Conservation (phyloP, 495 filamentous ascomycete species). For the Penicillium bialowiezense region DNA sequence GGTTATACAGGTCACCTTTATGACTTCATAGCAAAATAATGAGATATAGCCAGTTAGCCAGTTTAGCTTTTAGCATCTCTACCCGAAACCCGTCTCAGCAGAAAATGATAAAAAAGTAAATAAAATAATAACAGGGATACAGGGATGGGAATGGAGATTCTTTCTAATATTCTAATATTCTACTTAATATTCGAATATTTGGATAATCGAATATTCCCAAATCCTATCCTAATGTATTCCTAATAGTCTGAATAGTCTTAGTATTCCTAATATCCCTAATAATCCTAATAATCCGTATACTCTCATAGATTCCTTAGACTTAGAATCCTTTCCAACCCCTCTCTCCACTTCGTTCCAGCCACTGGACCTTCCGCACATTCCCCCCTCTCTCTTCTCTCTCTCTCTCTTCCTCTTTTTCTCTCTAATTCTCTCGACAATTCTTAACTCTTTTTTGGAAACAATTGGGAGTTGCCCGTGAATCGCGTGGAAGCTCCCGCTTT, state of each 20-base stretch:
- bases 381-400: slow-evolving; percentile 2
- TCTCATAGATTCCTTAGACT: too few species aligned
- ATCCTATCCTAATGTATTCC: too few species aligned
- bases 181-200: too few species aligned
- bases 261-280: background rate
- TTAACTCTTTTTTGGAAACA: too few species aligned
- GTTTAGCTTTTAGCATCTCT: background rate
- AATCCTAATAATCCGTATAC: background rate
- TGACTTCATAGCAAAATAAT: slow-evolving; percentile 19
- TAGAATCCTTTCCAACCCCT: slow-evolving; percentile 1
- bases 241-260: too few species aligned
- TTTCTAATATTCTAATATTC: too few species aligned
- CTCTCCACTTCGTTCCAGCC: slow-evolving; percentile 28
- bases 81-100: slow-evolving; percentile 1
- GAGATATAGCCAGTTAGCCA: background rate
- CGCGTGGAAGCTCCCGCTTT: slow-evolving; percentile 3
- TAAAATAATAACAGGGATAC: background rate
- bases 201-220: too few species aligned
- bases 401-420: slow-evolving; percentile 11
- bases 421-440: background rate
- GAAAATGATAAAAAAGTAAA: background rate
- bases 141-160: background rate
- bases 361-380: slow-evolving; percentile 15
- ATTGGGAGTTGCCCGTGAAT: slow-evolving; percentile 10
- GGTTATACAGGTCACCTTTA: too few species aligned